These are phyloP conservation scores for Heritiera littoralis DNA, from an alignment of 345 rosid species.

Conservation along the genomic window DNA sequence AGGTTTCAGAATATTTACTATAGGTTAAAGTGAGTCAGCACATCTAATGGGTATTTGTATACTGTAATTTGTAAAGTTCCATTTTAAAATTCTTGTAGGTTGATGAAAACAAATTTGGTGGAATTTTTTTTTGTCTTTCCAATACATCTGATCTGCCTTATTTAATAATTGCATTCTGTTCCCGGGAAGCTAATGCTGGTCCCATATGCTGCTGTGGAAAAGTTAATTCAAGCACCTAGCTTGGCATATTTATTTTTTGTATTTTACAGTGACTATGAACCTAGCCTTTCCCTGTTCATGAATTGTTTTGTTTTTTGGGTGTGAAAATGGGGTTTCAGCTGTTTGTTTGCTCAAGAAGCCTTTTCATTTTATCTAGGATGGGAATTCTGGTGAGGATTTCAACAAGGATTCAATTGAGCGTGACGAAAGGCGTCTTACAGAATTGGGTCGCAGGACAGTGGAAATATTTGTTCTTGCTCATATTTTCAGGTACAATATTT, in stretches of 20 bases:
- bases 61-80: not conserved
- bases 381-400: constrained; percentile 72
- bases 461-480: constrained; percentile 90
- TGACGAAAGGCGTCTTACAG: constrained; percentile 94
- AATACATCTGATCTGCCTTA: not conserved
- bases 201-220: not conserved
- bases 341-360: not conserved
- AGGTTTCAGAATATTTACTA: constrained; percentile 18
- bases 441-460: constrained; percentile 85
- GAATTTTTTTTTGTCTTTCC: not conserved
- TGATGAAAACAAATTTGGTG: constrained; percentile 1
- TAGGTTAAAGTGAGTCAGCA: not conserved
- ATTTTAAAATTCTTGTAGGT: not conserved
- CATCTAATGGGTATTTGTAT: not conserved
- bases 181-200: not conserved
- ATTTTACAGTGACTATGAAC: not conserved
- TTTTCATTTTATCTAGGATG: constrained; percentile 53
- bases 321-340: not conserved
- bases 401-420: constrained; percentile 73
- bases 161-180: not conserved
- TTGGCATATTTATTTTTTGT: not conserved
- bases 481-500: constrained; percentile 70
- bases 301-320: not conserved
- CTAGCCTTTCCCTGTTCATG: not conserved
- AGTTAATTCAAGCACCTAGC: not conserved